Conservation (phyloP, 2,329 filamentous ascomycete genomes). For the Bertia moriformis region DNA sequence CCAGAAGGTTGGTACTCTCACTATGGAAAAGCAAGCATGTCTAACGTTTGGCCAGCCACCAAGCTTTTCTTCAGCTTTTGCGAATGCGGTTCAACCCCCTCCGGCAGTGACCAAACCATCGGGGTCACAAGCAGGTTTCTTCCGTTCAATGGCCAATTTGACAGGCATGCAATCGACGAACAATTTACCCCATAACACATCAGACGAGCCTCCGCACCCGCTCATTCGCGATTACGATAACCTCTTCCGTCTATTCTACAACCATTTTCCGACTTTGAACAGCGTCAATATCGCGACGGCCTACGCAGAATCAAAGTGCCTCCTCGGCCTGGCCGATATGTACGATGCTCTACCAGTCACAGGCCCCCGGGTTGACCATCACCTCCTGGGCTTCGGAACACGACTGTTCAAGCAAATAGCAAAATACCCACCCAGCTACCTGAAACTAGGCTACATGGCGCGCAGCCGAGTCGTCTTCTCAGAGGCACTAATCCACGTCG, state of each 20-base stretch:
- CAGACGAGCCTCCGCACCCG: slow-evolving; percentile 36
- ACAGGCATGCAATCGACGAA: slow-evolving; percentile 7
- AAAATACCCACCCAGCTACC: slow-evolving; percentile 57
- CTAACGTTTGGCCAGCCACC: slow-evolving; percentile 19
- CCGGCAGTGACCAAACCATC: slow-evolving; percentile 44
- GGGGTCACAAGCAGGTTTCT: slow-evolving; percentile 42
- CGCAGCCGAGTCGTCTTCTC: slow-evolving; percentile 45
- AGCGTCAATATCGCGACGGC: slow-evolving; percentile 53
- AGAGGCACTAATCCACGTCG: slow-evolving; percentile 55
- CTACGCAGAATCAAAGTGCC: slow-evolving; percentile 55
- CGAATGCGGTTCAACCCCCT: slow-evolving; percentile 24
- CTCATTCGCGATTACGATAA: slow-evolving; percentile 58
- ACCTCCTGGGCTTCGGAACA: slow-evolving; percentile 53
- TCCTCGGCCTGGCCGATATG: slow-evolving; percentile 53
- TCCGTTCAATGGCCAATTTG: slow-evolving; percentile 53
- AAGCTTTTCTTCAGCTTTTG: slow-evolving; percentile 29
- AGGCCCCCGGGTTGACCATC: slow-evolving; percentile 54
- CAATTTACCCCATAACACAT: slow-evolving; percentile 10
- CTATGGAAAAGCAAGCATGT: too few relatives aligned
- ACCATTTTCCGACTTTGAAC: slow-evolving; percentile 48
- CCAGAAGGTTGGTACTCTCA: slow-evolving; percentile 30
- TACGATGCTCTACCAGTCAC: slow-evolving; percentile 58
- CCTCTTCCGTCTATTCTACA: slow-evolving; percentile 59
- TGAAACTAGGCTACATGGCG: slow-evolving; percentile 54
- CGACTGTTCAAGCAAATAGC: slow-evolving; percentile 60